Evolutionary conservation across 352 stramenopile species (phyloP).

Genomic region (Phytophthora boehmeriae): DNA sequence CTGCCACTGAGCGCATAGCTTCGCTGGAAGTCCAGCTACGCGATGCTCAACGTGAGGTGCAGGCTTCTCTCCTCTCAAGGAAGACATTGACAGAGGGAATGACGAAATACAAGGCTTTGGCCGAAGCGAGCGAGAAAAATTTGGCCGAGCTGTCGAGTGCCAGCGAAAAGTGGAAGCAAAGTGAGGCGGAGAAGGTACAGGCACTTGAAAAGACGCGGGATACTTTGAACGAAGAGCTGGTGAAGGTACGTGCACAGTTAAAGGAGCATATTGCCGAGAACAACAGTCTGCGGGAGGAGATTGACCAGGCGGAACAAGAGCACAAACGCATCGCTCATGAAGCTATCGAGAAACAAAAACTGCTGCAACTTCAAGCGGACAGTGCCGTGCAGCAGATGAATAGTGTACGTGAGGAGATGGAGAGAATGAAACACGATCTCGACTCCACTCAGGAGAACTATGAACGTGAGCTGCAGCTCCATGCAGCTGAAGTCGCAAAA

Average conservation of each 20-base stretch:
- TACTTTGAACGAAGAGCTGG: constrained; percentile 47
- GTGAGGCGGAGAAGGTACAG: constrained; percentile 56
- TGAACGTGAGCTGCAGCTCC: constrained; percentile 83
- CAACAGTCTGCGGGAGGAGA: constrained; percentile 67
- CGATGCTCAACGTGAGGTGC: constrained; percentile 63
- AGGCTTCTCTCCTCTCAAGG: constrained; percentile 56
- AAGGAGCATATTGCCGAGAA: constrained; percentile 67
- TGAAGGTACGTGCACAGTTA: constrained; percentile 50
- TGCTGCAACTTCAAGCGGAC: constrained; percentile 52
- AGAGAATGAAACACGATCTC: constrained; percentile 49
- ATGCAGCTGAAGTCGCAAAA: constrained; percentile 68
- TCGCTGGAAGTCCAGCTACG: constrained; percentile 64
- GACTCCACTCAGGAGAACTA: constrained; percentile 75
- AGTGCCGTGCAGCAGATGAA: constrained; percentile 50
- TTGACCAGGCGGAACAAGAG: constrained; percentile 47
- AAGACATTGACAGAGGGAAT: constrained; percentile 70
- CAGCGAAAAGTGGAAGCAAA: constrained; percentile 67
- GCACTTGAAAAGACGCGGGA: constrained; percentile 45
- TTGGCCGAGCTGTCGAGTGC: constrained; percentile 62
- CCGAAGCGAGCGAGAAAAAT: constrained; percentile 78
- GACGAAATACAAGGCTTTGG: constrained; percentile 76
- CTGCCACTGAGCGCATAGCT: constrained; percentile 64
- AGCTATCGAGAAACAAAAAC: constrained; percentile 52
- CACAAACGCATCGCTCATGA: constrained; percentile 47
- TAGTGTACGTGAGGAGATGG: constrained; percentile 53